A percentile compares a stretch with the other conserved stretches of the same genome.
These are phyloP conservation scores for Pleurotus tuber-regium DNA, from an alignment of 768 basidiomycete species.

Conservation along the genomic window DNA sequence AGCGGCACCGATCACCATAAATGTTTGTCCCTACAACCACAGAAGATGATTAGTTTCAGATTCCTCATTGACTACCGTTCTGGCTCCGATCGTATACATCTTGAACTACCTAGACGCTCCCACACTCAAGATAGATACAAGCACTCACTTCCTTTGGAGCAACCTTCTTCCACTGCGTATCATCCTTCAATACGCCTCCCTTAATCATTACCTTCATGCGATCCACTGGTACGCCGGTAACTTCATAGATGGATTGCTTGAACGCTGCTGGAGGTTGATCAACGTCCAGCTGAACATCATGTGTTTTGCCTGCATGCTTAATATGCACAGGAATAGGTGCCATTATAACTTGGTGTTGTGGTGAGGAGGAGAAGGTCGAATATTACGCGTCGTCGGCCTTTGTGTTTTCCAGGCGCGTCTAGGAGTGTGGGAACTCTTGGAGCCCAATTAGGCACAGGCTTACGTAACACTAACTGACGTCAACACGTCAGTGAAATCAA, in stretches of 20 bases:
- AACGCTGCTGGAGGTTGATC: conserved; percentile 68
- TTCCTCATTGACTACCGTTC: conserved; percentile 1
- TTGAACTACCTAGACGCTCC: not conserved
- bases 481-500: conserved; percentile 12
- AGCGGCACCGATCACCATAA: conserved; percentile 92
- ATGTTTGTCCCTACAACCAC: conserved; percentile 70
- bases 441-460: no score
- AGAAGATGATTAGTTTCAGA: no score
- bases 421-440: not conserved
- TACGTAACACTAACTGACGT: conserved; percentile 14
- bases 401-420: not conserved
- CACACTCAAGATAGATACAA: not conserved
- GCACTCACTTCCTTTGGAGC: conserved; percentile 73
- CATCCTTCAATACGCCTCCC: conserved; percentile 90
- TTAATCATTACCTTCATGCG: conserved; percentile 99
- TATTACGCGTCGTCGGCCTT: conserved; percentile 5
- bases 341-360: conserved; percentile 48
- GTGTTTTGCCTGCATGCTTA: conserved; percentile 85
- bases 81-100: not conserved
- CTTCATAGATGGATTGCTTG: conserved; percentile 79
- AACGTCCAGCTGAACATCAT: conserved; percentile 70
- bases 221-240: conserved; percentile 85
- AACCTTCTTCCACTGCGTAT: conserved; percentile 82
- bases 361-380: conserved; percentile 1
- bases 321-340: conserved; percentile 72